Base-by-base conservation (phyloP, 441 rosid species). In the Gossypium trilobum region DNA sequence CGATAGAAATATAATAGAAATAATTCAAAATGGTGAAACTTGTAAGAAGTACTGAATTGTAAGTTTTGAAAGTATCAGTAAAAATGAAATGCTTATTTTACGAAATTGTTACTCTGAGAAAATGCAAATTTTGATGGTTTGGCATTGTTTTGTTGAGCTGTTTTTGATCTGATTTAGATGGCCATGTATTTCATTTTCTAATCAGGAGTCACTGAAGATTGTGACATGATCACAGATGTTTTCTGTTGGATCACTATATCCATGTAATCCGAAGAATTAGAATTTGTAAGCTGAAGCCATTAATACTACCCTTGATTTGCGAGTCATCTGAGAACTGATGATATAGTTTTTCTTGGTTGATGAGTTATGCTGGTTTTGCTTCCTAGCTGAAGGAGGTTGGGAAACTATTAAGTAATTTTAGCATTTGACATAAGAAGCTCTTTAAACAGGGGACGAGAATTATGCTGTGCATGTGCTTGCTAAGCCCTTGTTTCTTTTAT, bases 21-120 rank as follows among this genome's bases (percentile, higher is more conserved):
- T 67, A 44, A 36, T 44, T 55, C 48, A 31, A 39, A 31, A 57
- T 11, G 71, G 52, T 27, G 68, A 56, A 19, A 72, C 50, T 65
- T 46, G 19, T 65, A 44, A 11, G 8, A 44, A 4, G 19, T 65
- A 20, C 10, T 22, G 22, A 54, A 54, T 19, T 19, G 23, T 17
- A 42, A 62, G 13, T 39, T 64, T 20, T 20, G 29, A 22, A 64
- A 36, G 19, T 64, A 11, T 42, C 5, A 2, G 27, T 23, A 4
- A 29, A 68, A 23, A 33, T 33, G 39, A 33, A 33, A 33, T 71
- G 64, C 2, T 44, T 58, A 13, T 17, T 42, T 5, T 5, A 20
- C 27, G 5, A 1, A 66, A 13, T 65, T 66, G 7, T n/a, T 23
- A 66, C 13, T 14, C 48, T 23, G 39, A 22, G 31, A 58, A 58